Percentiles rank a stretch among this genome's conserved stretches.
Evolutionary conservation across 305 asterid genomes (phyloP).

Genomic region (Solanum hybrid): DNA sequence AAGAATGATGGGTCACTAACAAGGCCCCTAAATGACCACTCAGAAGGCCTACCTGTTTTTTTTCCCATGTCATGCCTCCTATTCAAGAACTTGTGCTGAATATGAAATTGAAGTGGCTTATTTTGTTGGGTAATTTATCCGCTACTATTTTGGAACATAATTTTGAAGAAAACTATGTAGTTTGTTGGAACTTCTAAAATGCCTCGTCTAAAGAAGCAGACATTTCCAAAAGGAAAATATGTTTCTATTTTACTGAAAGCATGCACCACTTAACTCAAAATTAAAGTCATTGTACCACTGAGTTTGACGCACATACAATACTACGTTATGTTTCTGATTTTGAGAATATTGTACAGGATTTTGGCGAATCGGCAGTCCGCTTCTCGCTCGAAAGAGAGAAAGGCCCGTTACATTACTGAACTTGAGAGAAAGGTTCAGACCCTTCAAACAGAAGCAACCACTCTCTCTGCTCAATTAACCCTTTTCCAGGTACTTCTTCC

Average conservation of each 20-base stretch:
- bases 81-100: background rate
- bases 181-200: background rate
- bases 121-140: background rate
- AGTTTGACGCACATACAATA: background rate
- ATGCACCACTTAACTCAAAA: background rate
- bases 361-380: constrained; percentile 73
- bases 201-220: background rate
- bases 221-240: background rate
- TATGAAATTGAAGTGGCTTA: background rate
- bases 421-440: constrained; percentile 67
- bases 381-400: constrained; percentile 70
- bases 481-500: constrained; percentile 41
- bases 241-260: background rate
- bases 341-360: constrained; percentile 28
- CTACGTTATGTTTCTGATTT: background rate
- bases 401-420: constrained; percentile 57
- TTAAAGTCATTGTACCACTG: background rate
- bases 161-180: background rate
- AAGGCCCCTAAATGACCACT: no score
- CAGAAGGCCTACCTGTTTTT: no score
- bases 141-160: background rate
- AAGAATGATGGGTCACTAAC: no score
- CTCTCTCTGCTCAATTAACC: constrained; percentile 63
- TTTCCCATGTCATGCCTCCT: background rate
- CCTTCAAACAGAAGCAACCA: constrained; percentile 72